Conservation (phyloP, 2,329 filamentous ascomycete species). For the Massarina eburnea region DNA sequence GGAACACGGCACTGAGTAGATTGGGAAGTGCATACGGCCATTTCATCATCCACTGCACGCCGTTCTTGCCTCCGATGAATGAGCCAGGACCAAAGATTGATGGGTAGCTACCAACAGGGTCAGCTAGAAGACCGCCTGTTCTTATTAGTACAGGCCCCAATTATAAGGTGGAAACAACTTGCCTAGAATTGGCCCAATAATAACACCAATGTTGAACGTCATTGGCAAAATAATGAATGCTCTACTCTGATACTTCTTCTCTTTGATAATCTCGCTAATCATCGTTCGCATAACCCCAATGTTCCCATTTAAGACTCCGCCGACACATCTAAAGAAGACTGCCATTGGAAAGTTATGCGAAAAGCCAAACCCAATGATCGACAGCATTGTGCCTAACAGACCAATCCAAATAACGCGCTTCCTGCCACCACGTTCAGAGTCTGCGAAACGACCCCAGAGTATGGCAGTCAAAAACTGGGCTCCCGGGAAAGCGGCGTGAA, state of each 20-base stretch:
- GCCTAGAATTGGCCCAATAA: slow-evolving; percentile 47
- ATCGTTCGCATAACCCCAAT: slow-evolving; percentile 74
- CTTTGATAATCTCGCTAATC: slow-evolving; percentile 70
- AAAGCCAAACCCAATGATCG: slow-evolving; percentile 70
- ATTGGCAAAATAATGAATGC: slow-evolving; percentile 65
- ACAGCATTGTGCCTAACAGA: slow-evolving; percentile 67
- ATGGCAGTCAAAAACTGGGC: slow-evolving; percentile 83
- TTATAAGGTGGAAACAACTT: not conserved
- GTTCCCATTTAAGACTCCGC: slow-evolving; percentile 71
- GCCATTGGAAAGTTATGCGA: slow-evolving; percentile 63
- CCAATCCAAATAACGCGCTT: slow-evolving; percentile 80
- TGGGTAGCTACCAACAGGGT: slow-evolving; percentile 65
- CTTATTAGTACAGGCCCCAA: slow-evolving; percentile 26
- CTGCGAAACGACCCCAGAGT: slow-evolving; percentile 73
- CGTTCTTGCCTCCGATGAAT: slow-evolving; percentile 57
- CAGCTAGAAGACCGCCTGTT: slow-evolving; percentile 67
- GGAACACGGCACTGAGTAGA: slow-evolving; percentile 63
- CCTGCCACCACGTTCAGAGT: slow-evolving; percentile 64
- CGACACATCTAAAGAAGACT: slow-evolving; percentile 66
- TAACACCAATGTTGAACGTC: slow-evolving; percentile 65
- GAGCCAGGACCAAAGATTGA: slow-evolving; percentile 63
- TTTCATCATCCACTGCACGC: slow-evolving; percentile 63
- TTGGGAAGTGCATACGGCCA: slow-evolving; percentile 74
- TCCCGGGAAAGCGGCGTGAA: slow-evolving; percentile 78
- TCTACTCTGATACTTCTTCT: slow-evolving; percentile 63